phyloP scores from a whole-genome alignment of 129 eudicot species.

The Lactuca saligna region DNA sequence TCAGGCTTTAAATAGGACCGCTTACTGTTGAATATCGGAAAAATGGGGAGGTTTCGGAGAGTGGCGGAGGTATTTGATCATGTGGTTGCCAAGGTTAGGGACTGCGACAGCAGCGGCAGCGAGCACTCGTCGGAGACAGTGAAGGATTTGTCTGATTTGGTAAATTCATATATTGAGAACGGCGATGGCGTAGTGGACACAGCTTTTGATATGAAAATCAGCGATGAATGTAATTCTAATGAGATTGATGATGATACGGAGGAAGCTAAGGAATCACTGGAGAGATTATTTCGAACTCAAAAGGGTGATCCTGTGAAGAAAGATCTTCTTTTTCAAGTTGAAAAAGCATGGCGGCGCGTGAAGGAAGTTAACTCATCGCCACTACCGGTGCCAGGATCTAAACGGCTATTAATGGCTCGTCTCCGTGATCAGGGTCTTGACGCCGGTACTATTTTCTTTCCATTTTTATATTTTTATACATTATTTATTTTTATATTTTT shows the following conservation, averaged over 20 bases:
- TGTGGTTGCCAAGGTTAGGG: slow-evolving; percentile 34
- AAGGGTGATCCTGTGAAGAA: slow-evolving; percentile 25
- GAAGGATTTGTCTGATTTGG: slow-evolving; percentile 63
- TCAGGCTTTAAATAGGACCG: not conserved
- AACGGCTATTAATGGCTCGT: slow-evolving; percentile 52
- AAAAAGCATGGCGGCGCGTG: slow-evolving; percentile 31
- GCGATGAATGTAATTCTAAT: slow-evolving; percentile 19
- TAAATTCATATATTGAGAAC: slow-evolving; percentile 62
- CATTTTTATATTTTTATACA: not conserved
- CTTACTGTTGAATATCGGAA: not conserved
- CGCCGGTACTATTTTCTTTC: slow-evolving; percentile 45
- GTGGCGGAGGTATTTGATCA: slow-evolving; percentile 62
- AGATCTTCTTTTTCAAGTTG: slow-evolving; percentile 41
- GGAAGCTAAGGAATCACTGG: slow-evolving; percentile 37
- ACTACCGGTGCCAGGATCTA: slow-evolving; percentile 40
- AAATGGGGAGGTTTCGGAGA: slow-evolving; percentile 51
- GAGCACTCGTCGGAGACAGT: slow-evolving; percentile 55
- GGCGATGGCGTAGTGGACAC: slow-evolving; percentile 16
- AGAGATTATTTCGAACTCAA: slow-evolving; percentile 27
- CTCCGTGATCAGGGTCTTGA: slow-evolving; percentile 55
- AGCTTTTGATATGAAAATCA: slow-evolving; percentile 8
- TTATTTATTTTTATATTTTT: not conserved
- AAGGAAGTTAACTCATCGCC: slow-evolving; percentile 23
- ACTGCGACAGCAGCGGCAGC: slow-evolving; percentile 60
- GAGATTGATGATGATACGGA: slow-evolving; percentile 21